A percentile compares a stretch with the other conserved stretches of the same genome.
These are phyloP conservation scores for Microsporum audouinii DNA, from an alignment of 2,329 filamentous ascomycete species.

Conservation along the genomic window DNA sequence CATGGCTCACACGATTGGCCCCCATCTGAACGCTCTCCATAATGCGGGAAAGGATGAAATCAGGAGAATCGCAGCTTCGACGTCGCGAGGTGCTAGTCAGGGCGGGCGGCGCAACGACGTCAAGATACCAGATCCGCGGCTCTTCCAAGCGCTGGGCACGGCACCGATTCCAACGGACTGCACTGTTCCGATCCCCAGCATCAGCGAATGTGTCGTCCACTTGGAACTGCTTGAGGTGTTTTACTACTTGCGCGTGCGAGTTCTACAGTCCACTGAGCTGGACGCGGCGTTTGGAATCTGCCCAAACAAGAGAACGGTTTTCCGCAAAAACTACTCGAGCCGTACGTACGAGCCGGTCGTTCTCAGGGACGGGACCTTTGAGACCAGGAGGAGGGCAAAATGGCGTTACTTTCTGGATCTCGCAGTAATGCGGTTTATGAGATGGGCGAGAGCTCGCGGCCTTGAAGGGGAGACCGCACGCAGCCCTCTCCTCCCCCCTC, in stretches of 20 bases:
- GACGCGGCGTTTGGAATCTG: conserved; percentile 11
- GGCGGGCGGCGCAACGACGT: no score
- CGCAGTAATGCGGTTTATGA: conserved; percentile 12
- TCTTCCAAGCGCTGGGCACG: no score
- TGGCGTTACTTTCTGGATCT: conserved; percentile 12
- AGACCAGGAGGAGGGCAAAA: conserved; percentile 13
- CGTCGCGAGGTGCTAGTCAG: no score
- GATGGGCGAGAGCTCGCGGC: conserved; percentile 5
- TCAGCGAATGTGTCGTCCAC: conserved; percentile 13
- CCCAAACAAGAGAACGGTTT: neutral
- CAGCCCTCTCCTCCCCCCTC: neutral
- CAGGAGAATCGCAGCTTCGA: no score
- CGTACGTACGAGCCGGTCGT: no score
- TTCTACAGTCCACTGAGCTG: conserved; percentile 9
- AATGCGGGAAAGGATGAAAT: no score
- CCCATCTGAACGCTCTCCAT: no score
- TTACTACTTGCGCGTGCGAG: conserved; percentile 8
- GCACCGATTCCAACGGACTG: no score
- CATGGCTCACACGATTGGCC: no score
- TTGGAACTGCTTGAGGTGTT: conserved; percentile 14
- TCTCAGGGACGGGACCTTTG: conserved; percentile 4
- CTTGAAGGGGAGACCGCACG: no score
- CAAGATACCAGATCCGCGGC: no score
- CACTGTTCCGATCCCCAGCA: neutral
- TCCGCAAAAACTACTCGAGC: no score